phyloP scores from a whole-genome alignment of 257 asterid genomes.

The Mentha longifolia region DNA sequence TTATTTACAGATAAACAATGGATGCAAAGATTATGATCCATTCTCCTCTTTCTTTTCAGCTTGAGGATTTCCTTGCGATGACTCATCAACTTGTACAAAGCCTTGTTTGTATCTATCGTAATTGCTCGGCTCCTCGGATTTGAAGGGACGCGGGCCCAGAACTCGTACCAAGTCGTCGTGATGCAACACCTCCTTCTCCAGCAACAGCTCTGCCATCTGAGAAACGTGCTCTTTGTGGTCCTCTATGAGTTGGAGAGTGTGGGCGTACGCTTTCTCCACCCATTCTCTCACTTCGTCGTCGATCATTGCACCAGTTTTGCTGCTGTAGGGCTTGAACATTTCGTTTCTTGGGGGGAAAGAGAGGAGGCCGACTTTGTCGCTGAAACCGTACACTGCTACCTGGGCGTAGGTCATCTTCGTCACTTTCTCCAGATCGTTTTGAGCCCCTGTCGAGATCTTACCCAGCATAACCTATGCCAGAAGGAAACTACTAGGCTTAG shows the following conservation, averaged over 20 bases:
- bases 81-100: conserved; percentile 26
- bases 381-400: conserved; percentile 84
- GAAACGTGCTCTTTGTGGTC: conserved; percentile 75
- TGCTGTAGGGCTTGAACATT: conserved; percentile 80
- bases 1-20: background rate
- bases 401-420: conserved; percentile 88
- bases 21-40: background rate
- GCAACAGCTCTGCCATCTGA: conserved; percentile 69
- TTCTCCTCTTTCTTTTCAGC: background rate
- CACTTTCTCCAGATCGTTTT: conserved; percentile 92
- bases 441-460: conserved; percentile 92
- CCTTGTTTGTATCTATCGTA: conserved; percentile 75
- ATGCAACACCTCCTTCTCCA: conserved; percentile 84
- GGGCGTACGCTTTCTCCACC: conserved; percentile 68
- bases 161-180: conserved; percentile 75
- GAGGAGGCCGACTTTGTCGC: conserved; percentile 84
- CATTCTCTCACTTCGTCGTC: conserved; percentile 83
- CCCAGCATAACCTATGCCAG: conserved; percentile 70
- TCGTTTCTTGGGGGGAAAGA: conserved; percentile 73
- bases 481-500: conserved; percentile 10
- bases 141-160: conserved; percentile 77
- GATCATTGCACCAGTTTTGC: conserved; percentile 79
- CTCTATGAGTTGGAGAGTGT: conserved; percentile 65
- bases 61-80: background rate
- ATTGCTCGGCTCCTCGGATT: conserved; percentile 60